Evolutionary conservation across 2,329 filamentous ascomycete genomes (phyloP).

Genomic region (Fonsecaea pedrosoi): DNA sequence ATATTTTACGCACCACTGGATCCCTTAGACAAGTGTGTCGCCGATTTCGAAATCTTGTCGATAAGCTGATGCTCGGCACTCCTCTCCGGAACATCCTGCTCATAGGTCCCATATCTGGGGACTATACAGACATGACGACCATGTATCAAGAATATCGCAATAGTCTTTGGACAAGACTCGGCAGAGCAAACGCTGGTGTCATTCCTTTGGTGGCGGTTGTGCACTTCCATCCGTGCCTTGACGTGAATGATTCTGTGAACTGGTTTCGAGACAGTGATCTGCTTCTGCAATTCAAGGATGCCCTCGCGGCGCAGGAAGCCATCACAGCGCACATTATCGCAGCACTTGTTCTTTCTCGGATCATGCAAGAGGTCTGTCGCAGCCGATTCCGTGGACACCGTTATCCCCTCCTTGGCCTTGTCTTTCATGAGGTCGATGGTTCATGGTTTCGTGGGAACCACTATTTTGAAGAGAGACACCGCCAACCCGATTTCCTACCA

Average conservation of each 20-base stretch:
- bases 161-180: background rate
- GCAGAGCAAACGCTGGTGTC: background rate
- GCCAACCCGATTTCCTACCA: background rate
- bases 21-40: slow-evolving; percentile 6
- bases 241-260: slow-evolving; percentile 11
- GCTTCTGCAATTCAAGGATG: background rate
- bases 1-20: background rate
- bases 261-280: background rate
- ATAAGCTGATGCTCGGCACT: slow-evolving; percentile 1
- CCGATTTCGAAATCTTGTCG: slow-evolving; percentile 12
- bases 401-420: background rate
- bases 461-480: background rate
- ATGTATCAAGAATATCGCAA: slow-evolving; percentile 10
- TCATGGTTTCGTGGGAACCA: background rate
- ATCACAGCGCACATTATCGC: slow-evolving; percentile 14
- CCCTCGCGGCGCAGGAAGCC: slow-evolving; percentile 4
- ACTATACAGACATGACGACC: background rate
- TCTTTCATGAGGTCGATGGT: slow-evolving; percentile 22
- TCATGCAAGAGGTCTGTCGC: slow-evolving; percentile 10
- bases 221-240: slow-evolving; percentile 12
- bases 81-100: slow-evolving; percentile 5
- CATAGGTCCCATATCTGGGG: slow-evolving; percentile 1
- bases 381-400: background rate
- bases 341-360: slow-evolving; percentile 18
- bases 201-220: slow-evolving; percentile 7